These are phyloP conservation scores for Vaccinium darrowii DNA, from an alignment of 148 eudicot species.

Conservation along the genomic window DNA sequence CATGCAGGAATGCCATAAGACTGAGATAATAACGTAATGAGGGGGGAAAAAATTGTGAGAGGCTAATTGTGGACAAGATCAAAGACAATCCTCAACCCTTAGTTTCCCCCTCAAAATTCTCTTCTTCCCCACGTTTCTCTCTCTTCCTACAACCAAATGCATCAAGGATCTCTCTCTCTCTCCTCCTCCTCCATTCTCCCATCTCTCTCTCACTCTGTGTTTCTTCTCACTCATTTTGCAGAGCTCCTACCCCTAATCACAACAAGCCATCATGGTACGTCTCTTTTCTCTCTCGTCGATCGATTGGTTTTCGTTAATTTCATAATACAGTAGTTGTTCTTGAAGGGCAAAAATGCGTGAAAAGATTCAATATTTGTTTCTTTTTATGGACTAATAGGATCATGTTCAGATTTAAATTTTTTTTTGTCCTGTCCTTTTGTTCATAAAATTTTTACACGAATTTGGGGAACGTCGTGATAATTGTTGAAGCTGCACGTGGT, in stretches of 20 bases:
- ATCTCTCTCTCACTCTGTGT: background rate
- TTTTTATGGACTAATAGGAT: background rate
- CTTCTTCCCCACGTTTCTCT: slow-evolving; percentile 44
- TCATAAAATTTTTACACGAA: too few species aligned
- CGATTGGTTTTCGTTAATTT: background rate
- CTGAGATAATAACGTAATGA: background rate
- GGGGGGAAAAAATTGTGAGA: background rate
- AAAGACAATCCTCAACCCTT: slow-evolving; percentile 19
- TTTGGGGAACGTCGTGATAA: background rate
- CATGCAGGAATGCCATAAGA: background rate
- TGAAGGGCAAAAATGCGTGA: background rate
- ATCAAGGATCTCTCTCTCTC: slow-evolving; percentile 32
- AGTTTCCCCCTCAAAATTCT: background rate
- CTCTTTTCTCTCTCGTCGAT: background rate
- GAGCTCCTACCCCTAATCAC: background rate
- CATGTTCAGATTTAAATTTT: background rate
- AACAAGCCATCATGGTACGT: slow-evolving; percentile 23
- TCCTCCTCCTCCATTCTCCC: slow-evolving; percentile 2
- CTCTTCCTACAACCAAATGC: slow-evolving; percentile 30
- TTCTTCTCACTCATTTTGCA: slow-evolving; percentile 11
- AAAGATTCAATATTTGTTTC: background rate
- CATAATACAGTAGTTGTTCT: background rate
- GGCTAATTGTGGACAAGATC: slow-evolving; percentile 32
- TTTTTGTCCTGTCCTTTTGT: background rate
- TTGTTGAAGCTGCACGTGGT: background rate